Base-by-base conservation (phyloP, 192 early-diverging fungal species). In the Radiomyces spectabilis region DNA sequence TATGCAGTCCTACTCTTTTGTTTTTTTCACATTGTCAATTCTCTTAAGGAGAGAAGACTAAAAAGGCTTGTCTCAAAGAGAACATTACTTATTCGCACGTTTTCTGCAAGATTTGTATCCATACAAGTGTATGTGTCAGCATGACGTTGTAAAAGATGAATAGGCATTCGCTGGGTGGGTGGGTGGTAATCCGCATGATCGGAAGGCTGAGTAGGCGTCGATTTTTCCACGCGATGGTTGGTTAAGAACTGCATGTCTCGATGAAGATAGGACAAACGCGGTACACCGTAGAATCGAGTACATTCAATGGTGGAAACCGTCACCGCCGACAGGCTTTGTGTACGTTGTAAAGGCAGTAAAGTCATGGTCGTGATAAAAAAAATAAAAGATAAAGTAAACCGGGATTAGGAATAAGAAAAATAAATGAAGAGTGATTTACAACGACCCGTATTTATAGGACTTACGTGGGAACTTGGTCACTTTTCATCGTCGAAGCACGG, bases 281-380 rank as follows among this genome's bases (percentile, higher is more conserved):
- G 45, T 3, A 44, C 2, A 30, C 22, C 38, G 13, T 57, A 57
- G 25, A 57, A 57, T 38, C 26, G 18, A 12, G 55, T 57, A 27
- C 55, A 57, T 47, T 57, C 33, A 19, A 57, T 57, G 3, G 44
- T 37, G 15, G 44, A 38, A 19, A 35, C 30, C 32, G 42, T 44
- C 15, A 57, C 32, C 27, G 32, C 40, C 0, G 55, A 57, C n/a
- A 13, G 33, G 51, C 24, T 24, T n/a, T n/a, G n/a, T n/a, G n/a
- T n/a, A n/a, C n/a, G n/a, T n/a, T n/a, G n/a, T n/a, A n/a, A n/a
- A n/a, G n/a, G n/a, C n/a, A n/a, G n/a, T n/a, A n/a, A n/a, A n/a
- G n/a, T n/a, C n/a, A n/a, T n/a, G n/a, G n/a, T n/a, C n/a, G n/a
- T n/a, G n/a, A n/a, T n/a, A n/a, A n/a, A n/a, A n/a, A n/a, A n/a